Percentiles rank a stretch among this genome's conserved stretches.
These are phyloP conservation scores for Dryas octopetala DNA, from an alignment of 306 rosid species.

Conservation along the genomic window DNA sequence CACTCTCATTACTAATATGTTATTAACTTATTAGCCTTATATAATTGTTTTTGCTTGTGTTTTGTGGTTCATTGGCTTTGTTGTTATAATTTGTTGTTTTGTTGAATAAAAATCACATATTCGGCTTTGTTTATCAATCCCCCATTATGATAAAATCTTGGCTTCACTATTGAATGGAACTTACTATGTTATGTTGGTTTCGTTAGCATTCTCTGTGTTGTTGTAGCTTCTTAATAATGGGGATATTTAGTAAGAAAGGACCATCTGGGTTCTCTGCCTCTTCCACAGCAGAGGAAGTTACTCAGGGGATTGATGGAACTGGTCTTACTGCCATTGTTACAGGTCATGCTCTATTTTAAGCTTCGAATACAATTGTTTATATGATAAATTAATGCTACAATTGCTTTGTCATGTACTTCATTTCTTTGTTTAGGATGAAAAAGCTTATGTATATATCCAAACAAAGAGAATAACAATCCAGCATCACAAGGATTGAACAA, in stretches of 20 bases:
- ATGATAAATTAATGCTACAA: background rate
- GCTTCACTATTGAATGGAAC: too few relatives aligned
- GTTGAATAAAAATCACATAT: too few relatives aligned
- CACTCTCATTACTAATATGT: too few relatives aligned
- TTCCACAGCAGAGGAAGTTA: conserved; percentile 20
- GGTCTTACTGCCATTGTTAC: conserved; percentile 28
- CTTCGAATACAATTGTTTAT: too few relatives aligned
- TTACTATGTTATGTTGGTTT: background rate
- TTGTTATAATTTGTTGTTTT: too few relatives aligned
- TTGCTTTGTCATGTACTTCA: background rate
- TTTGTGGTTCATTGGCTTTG: too few relatives aligned
- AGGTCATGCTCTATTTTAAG: background rate
- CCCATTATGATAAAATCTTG: too few relatives aligned
- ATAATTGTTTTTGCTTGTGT: too few relatives aligned
- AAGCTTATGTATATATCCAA: background rate
- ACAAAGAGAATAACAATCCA: too few relatives aligned
- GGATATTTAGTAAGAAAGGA: conserved; percentile 1
- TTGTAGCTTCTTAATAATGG: conserved; percentile 1
- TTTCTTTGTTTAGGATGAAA: background rate
- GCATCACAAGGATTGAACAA: background rate
- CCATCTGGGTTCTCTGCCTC: conserved; percentile 18
- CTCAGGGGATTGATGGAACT: conserved; percentile 28
- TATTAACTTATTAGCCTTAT: too few relatives aligned
- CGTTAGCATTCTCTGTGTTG: background rate
- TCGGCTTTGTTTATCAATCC: too few relatives aligned